Evolutionary conservation across 2,329 filamentous ascomycete genomes (phyloP).

Genomic region (Cytospora piceicola): DNA sequence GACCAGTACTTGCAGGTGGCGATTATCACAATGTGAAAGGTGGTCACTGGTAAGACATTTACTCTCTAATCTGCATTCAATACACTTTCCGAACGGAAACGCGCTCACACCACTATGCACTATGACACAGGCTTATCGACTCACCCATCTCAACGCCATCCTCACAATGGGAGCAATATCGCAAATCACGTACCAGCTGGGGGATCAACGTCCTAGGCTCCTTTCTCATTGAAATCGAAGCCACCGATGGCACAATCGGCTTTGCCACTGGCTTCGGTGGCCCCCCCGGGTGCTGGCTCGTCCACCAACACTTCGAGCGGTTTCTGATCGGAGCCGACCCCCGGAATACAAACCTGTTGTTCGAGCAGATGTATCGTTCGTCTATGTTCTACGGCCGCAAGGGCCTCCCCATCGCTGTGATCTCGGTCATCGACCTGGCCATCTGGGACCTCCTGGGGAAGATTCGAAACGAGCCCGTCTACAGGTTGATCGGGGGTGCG

Average conservation of each 20-base stretch:
- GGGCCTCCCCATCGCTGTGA: constrained; percentile 85
- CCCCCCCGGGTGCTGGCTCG: constrained; percentile 90
- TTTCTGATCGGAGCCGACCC: constrained; percentile 90
- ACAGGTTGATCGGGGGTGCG: constrained; percentile 91
- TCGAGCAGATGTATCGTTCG: constrained; percentile 94
- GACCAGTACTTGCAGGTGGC: constrained; percentile 57
- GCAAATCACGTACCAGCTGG: constrained; percentile 86
- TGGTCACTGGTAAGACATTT: constrained; percentile 65
- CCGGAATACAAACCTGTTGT: constrained; percentile 86
- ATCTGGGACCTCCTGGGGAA: constrained; percentile 93
- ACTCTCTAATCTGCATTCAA: not conserved
- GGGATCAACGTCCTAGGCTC: constrained; percentile 95
- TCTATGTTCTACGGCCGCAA: constrained; percentile 98
- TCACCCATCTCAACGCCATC: constrained; percentile 91
- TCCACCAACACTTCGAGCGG: constrained; percentile 89
- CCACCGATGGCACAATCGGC: constrained; percentile 86
- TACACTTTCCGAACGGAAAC: not conserved
- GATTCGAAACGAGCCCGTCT: constrained; percentile 88
- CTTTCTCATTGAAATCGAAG: constrained; percentile 88
- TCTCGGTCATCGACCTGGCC: constrained; percentile 91
- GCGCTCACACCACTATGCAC: constrained; percentile 4
- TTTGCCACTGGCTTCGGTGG: constrained; percentile 95
- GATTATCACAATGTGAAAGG: constrained; percentile 92
- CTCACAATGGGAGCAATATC: constrained; percentile 86
- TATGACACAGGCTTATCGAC: constrained; percentile 77